Conservation (phyloP, 2,329 filamentous ascomycete species). For the Aureobasidium sp. region DNA sequence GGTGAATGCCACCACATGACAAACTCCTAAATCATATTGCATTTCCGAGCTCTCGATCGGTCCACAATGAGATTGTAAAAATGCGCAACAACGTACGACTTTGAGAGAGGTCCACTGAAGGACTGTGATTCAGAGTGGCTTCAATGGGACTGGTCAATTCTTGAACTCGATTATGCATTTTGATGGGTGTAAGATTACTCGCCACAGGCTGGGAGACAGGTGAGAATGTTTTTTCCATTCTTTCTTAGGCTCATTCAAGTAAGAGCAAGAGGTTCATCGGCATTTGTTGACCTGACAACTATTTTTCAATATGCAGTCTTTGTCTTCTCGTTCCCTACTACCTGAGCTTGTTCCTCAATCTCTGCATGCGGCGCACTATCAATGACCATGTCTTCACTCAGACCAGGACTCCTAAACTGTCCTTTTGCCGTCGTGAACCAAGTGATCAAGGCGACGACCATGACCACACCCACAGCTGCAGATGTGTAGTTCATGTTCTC, state of each 20-base stretch:
- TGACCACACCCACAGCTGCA: conserved; percentile 48
- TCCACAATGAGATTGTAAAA: no score
- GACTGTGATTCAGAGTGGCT: background rate
- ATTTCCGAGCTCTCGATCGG: no score
- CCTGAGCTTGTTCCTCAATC: background rate
- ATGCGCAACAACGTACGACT: no score
- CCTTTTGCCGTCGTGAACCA: conserved; percentile 45
- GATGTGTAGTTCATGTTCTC: conserved; percentile 53
- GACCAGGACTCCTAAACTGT: conserved; percentile 40
- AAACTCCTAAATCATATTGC: no score
- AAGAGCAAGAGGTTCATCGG: no score
- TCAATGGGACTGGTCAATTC: no score
- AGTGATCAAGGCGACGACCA: conserved; percentile 41
- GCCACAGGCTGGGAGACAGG: no score
- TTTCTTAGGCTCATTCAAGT: no score
- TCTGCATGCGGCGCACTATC: background rate
- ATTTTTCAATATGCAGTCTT: conserved; percentile 31
- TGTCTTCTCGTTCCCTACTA: background rate
- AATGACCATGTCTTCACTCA: conserved; percentile 12
- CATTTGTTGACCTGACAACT: conserved; percentile 17
- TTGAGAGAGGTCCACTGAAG: background rate
- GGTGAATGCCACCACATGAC: background rate
- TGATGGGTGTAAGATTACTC: no score
- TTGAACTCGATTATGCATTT: no score
- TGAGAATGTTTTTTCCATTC: no score